Evolutionary conservation across 2,329 filamentous ascomycete genomes (phyloP).

Genomic region (Arthrobotrys musiformis): DNA sequence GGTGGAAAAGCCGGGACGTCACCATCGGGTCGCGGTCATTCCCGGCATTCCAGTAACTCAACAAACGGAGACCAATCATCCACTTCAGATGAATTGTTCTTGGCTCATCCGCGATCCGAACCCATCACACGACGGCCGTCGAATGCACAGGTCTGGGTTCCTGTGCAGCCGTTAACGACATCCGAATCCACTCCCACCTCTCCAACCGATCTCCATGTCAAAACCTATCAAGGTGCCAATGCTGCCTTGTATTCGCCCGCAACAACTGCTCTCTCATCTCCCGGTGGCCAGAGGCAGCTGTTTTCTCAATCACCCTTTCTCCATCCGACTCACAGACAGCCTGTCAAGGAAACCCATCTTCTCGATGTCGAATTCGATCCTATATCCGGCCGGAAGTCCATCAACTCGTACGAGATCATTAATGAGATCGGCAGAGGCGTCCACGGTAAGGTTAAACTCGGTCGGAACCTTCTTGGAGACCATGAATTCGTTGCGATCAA

Average conservation of each 20-base stretch:
- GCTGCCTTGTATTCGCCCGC: constrained; percentile 50
- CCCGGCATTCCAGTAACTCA: constrained; percentile 52
- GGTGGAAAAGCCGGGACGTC: constrained; percentile 47
- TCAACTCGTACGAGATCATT: constrained; percentile 98
- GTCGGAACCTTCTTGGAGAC: constrained; percentile 72
- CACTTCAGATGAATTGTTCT: constrained; percentile 26
- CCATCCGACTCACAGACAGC: constrained; percentile 58
- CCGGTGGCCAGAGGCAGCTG: constrained; percentile 43
- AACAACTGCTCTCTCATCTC: constrained; percentile 53
- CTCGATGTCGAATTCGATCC: constrained; percentile 80
- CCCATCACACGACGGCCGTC: constrained; percentile 52
- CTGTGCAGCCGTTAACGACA: constrained; percentile 42
- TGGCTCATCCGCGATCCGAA: constrained; percentile 53
- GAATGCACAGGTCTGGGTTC: constrained; percentile 55
- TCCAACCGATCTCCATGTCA: constrained; percentile 51
- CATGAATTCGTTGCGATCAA: constrained; percentile 85
- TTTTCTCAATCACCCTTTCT: constrained; percentile 55
- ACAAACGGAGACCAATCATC: constrained; percentile 54
- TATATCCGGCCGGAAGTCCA: constrained; percentile 89
- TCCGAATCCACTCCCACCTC: constrained; percentile 51
- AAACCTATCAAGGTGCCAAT: constrained; percentile 47
- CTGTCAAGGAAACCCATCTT: constrained; percentile 59
- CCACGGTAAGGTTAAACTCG: constrained; percentile 97
- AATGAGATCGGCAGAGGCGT: constrained; percentile 95
- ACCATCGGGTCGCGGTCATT: constrained; percentile 53